These are phyloP conservation scores for Camellia oleifera DNA, from an alignment of 179 eudicot genomes.

Conservation along the genomic window DNA sequence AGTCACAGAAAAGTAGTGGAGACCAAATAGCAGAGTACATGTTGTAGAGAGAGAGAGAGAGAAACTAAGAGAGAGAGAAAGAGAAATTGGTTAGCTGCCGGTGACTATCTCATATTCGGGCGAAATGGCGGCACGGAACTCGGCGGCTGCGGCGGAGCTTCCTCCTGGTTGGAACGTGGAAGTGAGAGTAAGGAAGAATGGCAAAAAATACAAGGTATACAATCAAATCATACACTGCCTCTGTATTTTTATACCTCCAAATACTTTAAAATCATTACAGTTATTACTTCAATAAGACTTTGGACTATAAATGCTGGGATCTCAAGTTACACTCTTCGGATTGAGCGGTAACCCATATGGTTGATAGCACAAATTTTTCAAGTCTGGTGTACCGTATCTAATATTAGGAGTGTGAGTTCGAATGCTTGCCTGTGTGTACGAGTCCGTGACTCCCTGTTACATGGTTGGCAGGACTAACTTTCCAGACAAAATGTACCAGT, in stretches of 20 bases:
- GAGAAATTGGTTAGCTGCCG: neutral
- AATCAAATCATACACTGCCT: neutral
- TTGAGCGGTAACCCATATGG: too few relatives aligned
- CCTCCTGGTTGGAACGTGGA: conserved; percentile 35
- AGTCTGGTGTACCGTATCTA: too few relatives aligned
- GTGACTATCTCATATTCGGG: conserved; percentile 6
- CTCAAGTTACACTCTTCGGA: too few relatives aligned
- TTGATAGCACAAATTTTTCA: too few relatives aligned
- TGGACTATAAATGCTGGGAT: too few relatives aligned
- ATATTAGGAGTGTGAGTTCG: too few relatives aligned
- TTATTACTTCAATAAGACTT: too few relatives aligned
- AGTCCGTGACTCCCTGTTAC: too few relatives aligned
- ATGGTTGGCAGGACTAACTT: too few relatives aligned
- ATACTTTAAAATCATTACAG: neutral
- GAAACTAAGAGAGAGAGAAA: neutral
- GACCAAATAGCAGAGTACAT: neutral
- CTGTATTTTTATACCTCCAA: neutral
- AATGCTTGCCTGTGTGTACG: too few relatives aligned
- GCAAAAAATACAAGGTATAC: conserved; percentile 32
- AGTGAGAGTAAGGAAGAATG: conserved; percentile 23
- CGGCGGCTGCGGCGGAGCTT: conserved; percentile 23
- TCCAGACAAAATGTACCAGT: too few relatives aligned
- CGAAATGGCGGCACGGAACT: conserved; percentile 21
- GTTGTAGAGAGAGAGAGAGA: conserved; percentile 6
- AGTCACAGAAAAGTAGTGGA: neutral